Base-by-base conservation (phyloP, 2,329 filamentous ascomycete species). In the Polychaeton citri region DNA sequence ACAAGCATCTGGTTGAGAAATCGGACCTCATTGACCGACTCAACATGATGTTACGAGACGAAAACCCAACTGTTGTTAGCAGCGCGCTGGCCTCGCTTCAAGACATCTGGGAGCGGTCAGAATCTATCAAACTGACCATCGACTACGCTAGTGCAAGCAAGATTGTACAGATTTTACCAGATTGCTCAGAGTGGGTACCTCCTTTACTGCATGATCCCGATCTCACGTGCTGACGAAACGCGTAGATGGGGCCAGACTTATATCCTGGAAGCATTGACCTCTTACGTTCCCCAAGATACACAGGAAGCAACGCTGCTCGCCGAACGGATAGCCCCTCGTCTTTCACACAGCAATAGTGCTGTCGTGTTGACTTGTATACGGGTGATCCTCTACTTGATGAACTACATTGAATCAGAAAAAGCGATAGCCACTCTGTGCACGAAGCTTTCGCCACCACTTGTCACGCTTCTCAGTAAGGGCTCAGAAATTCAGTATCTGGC, bases 401-500 rank as follows among this genome's bases (percentile, higher is more conserved):
- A 98, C 65, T 98, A 98, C 63, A 95, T 98, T 50, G 72, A 81
- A 35, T 87, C 94, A 50, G 76, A 90, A 54, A 90, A 84, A 61
- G 82, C 92, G 47, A 83, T 95, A 43, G 78, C 82, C 4, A 76
- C 79, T 2, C 66, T 98, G 26, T 95, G 86, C 60, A 78, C 82
- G 50, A 98, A 96, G 61, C 71, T 98, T 8, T 96, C 90, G 5
- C 90, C 90, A 10, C 90, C 90, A 3, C 71, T 98, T 3, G 88
- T 98, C 20, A 98, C 90, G 1, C 69, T 98, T 6, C 72, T 98
- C 17, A 90, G 88, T 35, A 98, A 98, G 62, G 88, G 88, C 0
- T 85, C 90, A 1, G 90, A 98, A 57, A 90, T 98, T n/a, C 90
- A 98, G 58, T 98, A 98, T 54, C 71, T 98, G 5, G 90, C 90